phyloP scores from a whole-genome alignment of 2,329 filamentous ascomycete genomes.

The Paecilomyces dactylethromorphus region DNA sequence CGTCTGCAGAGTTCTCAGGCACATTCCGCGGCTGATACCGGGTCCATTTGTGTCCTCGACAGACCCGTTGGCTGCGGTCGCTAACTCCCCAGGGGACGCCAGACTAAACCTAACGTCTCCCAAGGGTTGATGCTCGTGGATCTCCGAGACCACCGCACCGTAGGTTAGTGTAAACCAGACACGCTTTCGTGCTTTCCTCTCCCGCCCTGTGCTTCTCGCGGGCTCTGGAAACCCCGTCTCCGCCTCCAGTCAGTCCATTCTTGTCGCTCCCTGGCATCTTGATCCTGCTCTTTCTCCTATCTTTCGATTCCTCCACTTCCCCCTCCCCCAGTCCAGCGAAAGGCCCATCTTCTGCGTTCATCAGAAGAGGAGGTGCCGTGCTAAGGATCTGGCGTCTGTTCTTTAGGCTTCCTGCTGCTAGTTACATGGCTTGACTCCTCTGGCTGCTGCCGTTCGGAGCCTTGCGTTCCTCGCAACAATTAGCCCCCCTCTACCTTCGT shows the following conservation, averaged over 20 bases:
- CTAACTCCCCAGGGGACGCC: background rate
- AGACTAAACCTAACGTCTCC: background rate
- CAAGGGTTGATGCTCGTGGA: no score
- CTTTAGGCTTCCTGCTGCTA: conserved; percentile 9
- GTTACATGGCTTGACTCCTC: conserved; percentile 26
- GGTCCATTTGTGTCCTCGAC: background rate
- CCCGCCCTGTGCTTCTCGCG: background rate
- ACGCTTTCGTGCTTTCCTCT: background rate
- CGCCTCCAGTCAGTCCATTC: conserved; percentile 3
- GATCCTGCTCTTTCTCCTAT: conserved; percentile 14
- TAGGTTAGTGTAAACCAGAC: background rate
- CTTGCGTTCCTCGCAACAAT: conserved; percentile 17
- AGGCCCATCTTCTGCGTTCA: conserved; percentile 23
- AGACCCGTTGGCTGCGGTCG: background rate
- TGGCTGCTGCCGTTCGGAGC: conserved; percentile 18
- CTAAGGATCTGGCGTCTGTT: conserved; percentile 20
- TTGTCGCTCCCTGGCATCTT: conserved; percentile 21
- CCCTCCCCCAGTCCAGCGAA: conserved; percentile 13
- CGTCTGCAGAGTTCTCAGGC: background rate
- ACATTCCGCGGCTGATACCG: background rate
- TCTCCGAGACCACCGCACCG: background rate
- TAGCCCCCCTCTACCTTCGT: background rate
- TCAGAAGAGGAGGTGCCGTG: conserved; percentile 21
- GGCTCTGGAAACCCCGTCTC: background rate
- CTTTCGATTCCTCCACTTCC: conserved; percentile 10